Base-by-base conservation (phyloP, 768 basidiomycete genomes). In the Sporobolomyces pararoseus region DNA sequence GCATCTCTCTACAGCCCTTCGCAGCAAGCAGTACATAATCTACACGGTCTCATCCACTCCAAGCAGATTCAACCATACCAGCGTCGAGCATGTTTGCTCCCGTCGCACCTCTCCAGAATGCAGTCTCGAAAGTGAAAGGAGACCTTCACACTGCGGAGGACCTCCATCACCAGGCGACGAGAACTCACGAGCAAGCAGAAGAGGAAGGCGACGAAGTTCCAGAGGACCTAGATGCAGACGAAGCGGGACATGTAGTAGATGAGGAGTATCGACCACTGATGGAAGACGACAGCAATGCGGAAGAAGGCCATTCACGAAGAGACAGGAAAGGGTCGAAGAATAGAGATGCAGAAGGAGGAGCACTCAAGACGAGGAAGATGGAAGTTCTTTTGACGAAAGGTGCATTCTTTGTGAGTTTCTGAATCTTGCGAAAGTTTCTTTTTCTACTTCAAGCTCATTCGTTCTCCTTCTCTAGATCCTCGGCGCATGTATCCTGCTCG, bases 401-500 rank as follows among this genome's bases (percentile, higher is more conserved):
- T 13, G 49, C 60, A 17, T 70, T 70, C 60, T 70, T 70, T 64
- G 69, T 70, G 51, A 42, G 69, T 51, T 4, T 17, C 17, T 42
- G n/a, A n/a, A n/a, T n/a, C n/a, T 34, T 16, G 34, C 1, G 27
- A 27, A 31, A 34, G 13, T n/a, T 4, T 31, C 23, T 16, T 37
- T 57, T 63, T 9, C 44, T 1, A 19, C 21, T 32, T 17, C 19
- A 16, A 47, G 13, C 58, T 25, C 25, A 39, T 4, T 19, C 27
- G 21, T 5, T 55, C 42, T 35, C 31, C 31, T 16, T 17, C 53
- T 16, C 53, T 47, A 66, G 61, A 42, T 60, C 51, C 66, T 62
- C 19, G 73, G 73, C 7, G 73, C 73, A 6, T 68, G 59, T 58
- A 72, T 75, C 65, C 53, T 76, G 0, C 71, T 76, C 34, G 61